phyloP scores from a whole-genome alignment of 345 rosid species.

The Rhizophora mangle region DNA sequence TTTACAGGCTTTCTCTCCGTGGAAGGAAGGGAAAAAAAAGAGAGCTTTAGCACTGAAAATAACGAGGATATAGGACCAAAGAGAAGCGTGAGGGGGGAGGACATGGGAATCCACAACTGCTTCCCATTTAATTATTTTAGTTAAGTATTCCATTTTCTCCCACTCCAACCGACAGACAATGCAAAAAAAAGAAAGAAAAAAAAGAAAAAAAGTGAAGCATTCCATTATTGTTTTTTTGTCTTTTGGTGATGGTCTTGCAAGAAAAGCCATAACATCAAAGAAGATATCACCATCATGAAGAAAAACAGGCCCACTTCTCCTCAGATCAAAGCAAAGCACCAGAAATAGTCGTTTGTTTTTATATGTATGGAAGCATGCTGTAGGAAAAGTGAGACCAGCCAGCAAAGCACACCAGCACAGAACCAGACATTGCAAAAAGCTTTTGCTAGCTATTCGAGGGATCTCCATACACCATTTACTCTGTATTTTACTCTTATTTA shows the following conservation, averaged over 20 bases:
- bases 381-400: background rate
- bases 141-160: background rate
- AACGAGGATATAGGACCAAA: constrained; percentile 20
- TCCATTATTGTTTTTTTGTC: background rate
- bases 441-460: background rate
- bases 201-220: too few species aligned
- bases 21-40: background rate
- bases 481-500: constrained; percentile 6
- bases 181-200: too few species aligned
- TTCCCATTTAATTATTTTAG: background rate
- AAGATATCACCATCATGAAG: constrained; percentile 20
- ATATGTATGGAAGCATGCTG: background rate
- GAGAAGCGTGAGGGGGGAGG: constrained; percentile 13
- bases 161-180: too few species aligned
- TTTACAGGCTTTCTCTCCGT: constrained; percentile 31
- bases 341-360: constrained; percentile 2
- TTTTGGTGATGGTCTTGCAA: background rate
- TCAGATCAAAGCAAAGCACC: constrained; percentile 22
- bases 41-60: constrained; percentile 40
- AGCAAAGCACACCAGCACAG: background rate
- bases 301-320: constrained; percentile 13
- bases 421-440: constrained; percentile 12
- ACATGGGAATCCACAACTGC: constrained; percentile 35
- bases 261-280: constrained; percentile 10
- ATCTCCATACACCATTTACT: constrained; percentile 15